phyloP scores from a whole-genome alignment of 2,329 filamentous ascomycete genomes.

The Aureobasidium sp. region DNA sequence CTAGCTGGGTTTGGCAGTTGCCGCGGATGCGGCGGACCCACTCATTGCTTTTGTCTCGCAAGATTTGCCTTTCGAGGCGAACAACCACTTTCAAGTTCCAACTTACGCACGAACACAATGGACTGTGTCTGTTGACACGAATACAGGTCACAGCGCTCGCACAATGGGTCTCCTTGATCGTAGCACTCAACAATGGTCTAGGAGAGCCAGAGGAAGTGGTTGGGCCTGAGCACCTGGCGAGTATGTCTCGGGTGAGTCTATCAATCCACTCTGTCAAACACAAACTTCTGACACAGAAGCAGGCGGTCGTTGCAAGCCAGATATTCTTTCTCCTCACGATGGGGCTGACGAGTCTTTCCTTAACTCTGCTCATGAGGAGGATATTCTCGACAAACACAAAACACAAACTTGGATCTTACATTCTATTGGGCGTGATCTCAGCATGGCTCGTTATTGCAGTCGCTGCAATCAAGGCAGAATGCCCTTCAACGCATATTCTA shows the following conservation, averaged over 20 bases:
- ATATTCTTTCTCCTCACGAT: conserved; percentile 24
- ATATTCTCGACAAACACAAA: conserved; percentile 20
- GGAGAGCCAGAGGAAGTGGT: background rate
- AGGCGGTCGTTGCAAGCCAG: conserved; percentile 23
- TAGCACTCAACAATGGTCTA: conserved; percentile 2
- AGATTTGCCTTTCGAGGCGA: background rate
- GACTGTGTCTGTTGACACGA: background rate
- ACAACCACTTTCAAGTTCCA: background rate
- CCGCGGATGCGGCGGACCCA: background rate
- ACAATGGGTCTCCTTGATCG: conserved; percentile 9
- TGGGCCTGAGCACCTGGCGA: background rate
- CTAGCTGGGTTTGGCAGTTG: no score
- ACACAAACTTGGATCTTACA: conserved; percentile 20
- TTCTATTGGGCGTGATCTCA: conserved; percentile 18
- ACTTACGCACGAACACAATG: background rate
- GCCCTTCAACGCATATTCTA: conserved; percentile 17
- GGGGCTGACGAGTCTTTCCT: conserved; percentile 24
- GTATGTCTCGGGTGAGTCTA: conserved; percentile 3
- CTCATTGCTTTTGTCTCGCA: background rate
- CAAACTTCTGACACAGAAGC: background rate
- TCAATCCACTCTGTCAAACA: background rate
- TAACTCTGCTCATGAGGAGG: conserved; percentile 27
- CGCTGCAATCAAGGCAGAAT: conserved; percentile 22
- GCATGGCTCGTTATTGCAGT: conserved; percentile 20
- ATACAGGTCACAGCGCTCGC: conserved; percentile 4